Evolutionary conservation across 2,329 filamentous ascomycete genomes (phyloP), one percentile per base, ranked within the genome.

Genomic region (Fusarium sp.): DNA sequence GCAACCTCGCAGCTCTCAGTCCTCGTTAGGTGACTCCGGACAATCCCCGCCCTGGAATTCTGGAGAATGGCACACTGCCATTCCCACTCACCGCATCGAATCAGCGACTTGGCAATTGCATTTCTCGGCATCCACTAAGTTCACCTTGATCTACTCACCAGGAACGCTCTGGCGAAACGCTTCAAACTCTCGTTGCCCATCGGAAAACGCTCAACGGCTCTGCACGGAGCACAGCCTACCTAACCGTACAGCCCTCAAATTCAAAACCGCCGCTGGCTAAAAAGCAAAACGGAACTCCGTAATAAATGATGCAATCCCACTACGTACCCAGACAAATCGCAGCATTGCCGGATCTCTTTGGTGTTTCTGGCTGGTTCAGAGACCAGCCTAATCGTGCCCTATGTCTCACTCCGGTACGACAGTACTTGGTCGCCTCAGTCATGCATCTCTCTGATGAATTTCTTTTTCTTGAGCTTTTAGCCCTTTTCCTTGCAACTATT

Each of bases 341-440:
- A 63, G 63, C 51, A 63, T 63, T 61, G 58, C 65, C 64, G 69
- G 67, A 58, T 74, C 68, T 62, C 52, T 51, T 50, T 64, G 50
- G 66, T 59, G 63, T 62, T 57, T 56, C 59, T 63, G 55, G 63
- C 54, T 65, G 58, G 53, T 55, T 71, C 57, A 48, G 66, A 65
- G 55, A 43, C 60, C 62, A 64, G 63, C 66, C 62, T 63, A 60
- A 68, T 62, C 66, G 53, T 24, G n/a, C 61, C 51, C 43, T 66
- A 40, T 75, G 73, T 75, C 73, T 75, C 73, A 75, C 66, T 45
- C 62, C 68, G 57, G 68, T 59, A 45, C 50, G 51, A 56, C 44
- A 59, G 36, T 55, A 55, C 58, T 52, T 28, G 50, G 59, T 73
- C 55, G 58, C 64, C 62, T 66, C 66, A 72, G 58, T 63, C 65